Base-by-base conservation (phyloP, 805 yeast genomes). In the Lachancea cidri region DNA sequence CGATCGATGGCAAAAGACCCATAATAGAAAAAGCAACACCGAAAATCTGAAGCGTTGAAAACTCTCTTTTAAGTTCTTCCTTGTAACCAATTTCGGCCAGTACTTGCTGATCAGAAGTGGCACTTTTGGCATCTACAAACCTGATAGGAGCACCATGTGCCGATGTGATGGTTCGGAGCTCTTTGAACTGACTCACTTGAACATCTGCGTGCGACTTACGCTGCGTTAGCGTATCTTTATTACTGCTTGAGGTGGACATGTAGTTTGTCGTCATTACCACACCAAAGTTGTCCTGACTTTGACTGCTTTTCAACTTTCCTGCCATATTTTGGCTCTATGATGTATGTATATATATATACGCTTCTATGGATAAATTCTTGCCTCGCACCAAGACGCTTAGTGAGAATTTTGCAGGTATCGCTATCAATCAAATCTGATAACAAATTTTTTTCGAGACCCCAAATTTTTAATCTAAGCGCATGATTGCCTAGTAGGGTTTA, bases 1-100 rank as follows among this genome's bases (percentile, higher is more conserved):
- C 74, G 38, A 79, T 75, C 16, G 80, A 72, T 1, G 83, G 83
- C 36, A 80, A 65, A 38, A 80, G 60, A 9, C 84, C 81, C 84
- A 81, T 79, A 53, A 81, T 78, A 16, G 77, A 71, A 52, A 78
- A 80, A 3, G 85, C 82, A 39, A 80, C 76, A 42, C 83, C 84
- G 53, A 81, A 81, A 32, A 79, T 78, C 56, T 78, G 82, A 25
- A 76, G 46, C 6, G 81, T 73, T 3, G 80, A 70, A 54, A 77
- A 81, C 30, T 70, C 70, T 58, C 88, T 71, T 36, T 67, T 70
- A 38, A 81, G 66, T 53, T 81, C 87, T 54, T 79, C 81, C 56
- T 77, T 78, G 60, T 81, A 81, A 7, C 88, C 88, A 41, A 81
- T 73, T 48, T 49, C 50, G 18, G 49, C 55, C 33, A 52, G 36